phyloP scores from a whole-genome alignment of 495 filamentous ascomycete genomes.

The Acidiella bohemica region DNA sequence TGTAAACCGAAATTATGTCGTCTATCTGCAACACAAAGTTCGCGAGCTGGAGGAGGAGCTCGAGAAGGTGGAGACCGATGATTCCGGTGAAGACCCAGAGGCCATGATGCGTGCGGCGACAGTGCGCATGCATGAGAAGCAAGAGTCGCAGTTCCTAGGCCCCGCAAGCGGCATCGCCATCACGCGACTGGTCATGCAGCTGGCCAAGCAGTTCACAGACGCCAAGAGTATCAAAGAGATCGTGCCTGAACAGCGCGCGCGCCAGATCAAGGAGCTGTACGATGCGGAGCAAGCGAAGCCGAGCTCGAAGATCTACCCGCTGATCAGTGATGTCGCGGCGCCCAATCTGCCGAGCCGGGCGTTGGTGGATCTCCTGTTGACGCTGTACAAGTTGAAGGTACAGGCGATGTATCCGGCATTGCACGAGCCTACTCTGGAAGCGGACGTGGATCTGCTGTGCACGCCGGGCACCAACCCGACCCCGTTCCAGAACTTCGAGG shows the following conservation, averaged over 20 bases:
- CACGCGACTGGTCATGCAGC: constrained; percentile 83
- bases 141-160: constrained; percentile 78
- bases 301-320: constrained; percentile 59
- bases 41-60: constrained; percentile 66
- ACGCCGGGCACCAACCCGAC: constrained; percentile 46
- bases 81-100: constrained; percentile 54
- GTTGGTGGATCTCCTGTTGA: constrained; percentile 58
- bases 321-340: constrained; percentile 62
- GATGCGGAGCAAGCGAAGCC: constrained; percentile 44
- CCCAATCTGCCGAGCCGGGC: constrained; percentile 50
- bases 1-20: constrained; percentile 74
- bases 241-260: constrained; percentile 53
- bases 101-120: constrained; percentile 71
- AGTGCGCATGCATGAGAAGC: constrained; percentile 64
- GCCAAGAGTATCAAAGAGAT: constrained; percentile 77
- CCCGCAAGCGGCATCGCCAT: constrained; percentile 90
- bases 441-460: constrained; percentile 68
- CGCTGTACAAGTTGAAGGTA: constrained; percentile 70
- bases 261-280: constrained; percentile 45
- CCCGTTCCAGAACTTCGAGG: constrained; percentile 69
- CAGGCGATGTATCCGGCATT: constrained; percentile 75
- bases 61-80: constrained; percentile 43
- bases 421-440: constrained; percentile 66
- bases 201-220: constrained; percentile 77
- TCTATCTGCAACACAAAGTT: constrained; percentile 71